These are phyloP conservation scores for Bjerkandera adusta DNA, from an alignment of 1,284 basidiomycete species.

Conservation along the genomic window DNA sequence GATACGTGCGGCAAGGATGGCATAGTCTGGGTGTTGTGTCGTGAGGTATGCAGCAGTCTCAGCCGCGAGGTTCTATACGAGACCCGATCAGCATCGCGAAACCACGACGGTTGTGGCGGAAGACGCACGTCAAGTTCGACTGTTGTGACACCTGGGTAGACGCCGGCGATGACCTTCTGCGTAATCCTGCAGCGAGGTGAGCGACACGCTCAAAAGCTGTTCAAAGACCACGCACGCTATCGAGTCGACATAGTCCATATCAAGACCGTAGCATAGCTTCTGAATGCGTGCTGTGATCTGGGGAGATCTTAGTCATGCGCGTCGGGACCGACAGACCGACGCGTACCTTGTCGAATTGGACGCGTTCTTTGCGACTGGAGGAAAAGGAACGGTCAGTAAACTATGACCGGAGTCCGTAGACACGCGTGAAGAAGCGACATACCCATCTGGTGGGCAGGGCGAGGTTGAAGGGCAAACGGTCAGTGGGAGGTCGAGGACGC, in stretches of 20 bases:
- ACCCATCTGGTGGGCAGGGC: constrained; percentile 54
- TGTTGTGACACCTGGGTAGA: constrained; percentile 95
- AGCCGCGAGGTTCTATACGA: constrained; percentile 80
- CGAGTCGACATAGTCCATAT: constrained; percentile 91
- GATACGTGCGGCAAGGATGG: constrained; percentile 96
- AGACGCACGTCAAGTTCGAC: constrained; percentile 89
- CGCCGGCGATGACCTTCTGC: constrained; percentile 94
- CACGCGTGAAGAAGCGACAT: constrained; percentile 36
- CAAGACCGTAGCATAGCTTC: constrained; percentile 97
- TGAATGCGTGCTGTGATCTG: constrained; percentile 90
- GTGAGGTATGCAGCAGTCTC: constrained; percentile 98
- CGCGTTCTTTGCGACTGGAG: constrained; percentile 76
- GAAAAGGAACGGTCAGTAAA: constrained; percentile 20
- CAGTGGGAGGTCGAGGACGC: background rate
- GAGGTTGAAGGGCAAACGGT: constrained; percentile 2
- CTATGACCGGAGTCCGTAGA: constrained; percentile 12
- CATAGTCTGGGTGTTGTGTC: constrained; percentile 97
- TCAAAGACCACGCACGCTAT: constrained; percentile 66
- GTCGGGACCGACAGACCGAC: constrained; percentile 11
- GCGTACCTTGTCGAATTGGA: constrained; percentile 83
- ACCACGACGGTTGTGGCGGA: background rate
- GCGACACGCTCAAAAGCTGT: constrained; percentile 2
- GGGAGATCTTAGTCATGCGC: constrained; percentile 7
- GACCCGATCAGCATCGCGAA: constrained; percentile 2
- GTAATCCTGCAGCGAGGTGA: constrained; percentile 55